Conservation (phyloP, 441 rosid genomes). For the Melastoma candidum region DNA sequence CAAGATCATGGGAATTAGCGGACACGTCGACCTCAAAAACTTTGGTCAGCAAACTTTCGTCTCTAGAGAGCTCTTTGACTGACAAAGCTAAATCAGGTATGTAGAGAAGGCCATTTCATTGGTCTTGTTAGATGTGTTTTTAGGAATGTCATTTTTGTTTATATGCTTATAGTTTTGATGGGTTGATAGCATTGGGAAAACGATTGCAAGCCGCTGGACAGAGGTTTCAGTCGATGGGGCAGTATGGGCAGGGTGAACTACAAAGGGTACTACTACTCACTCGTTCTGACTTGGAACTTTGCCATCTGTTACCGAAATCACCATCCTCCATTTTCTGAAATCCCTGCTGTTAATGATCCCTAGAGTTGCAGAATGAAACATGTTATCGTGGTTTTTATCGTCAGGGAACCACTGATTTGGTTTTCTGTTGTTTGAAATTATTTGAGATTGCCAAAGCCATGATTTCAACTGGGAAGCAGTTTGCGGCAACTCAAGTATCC, state of each 20-base stretch:
- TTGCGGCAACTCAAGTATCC: slow-evolving; percentile 38
- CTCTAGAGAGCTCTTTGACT: slow-evolving; percentile 42
- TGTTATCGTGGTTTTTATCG: neutral
- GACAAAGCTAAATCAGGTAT: slow-evolving; percentile 61
- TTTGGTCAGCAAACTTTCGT: slow-evolving; percentile 53
- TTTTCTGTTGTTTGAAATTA: slow-evolving; percentile 1
- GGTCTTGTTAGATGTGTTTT: slow-evolving; percentile 12
- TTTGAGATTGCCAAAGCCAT: slow-evolving; percentile 68
- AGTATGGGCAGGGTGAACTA: slow-evolving; percentile 84
- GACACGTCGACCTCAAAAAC: slow-evolving; percentile 57
- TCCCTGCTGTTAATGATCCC: neutral
- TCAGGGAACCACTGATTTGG: neutral
- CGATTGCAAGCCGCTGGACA: slow-evolving; percentile 75
- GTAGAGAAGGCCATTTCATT: slow-evolving; percentile 19
- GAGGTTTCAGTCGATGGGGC: slow-evolving; percentile 88
- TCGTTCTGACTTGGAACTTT: slow-evolving; percentile 11
- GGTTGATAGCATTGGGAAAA: slow-evolving; percentile 62
- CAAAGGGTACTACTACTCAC: slow-evolving; percentile 46
- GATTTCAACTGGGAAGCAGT: slow-evolving; percentile 52
- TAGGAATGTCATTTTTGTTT: slow-evolving; percentile 21
- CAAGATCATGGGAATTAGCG: slow-evolving; percentile 75
- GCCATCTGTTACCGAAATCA: slow-evolving; percentile 8
- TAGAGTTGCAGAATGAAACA: neutral
- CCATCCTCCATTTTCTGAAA: slow-evolving; percentile 3
- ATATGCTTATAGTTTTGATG: slow-evolving; percentile 20